These are phyloP conservation scores for Ceratonia siliqua DNA, from an alignment of 306 rosid genomes.

Conservation along the genomic window DNA sequence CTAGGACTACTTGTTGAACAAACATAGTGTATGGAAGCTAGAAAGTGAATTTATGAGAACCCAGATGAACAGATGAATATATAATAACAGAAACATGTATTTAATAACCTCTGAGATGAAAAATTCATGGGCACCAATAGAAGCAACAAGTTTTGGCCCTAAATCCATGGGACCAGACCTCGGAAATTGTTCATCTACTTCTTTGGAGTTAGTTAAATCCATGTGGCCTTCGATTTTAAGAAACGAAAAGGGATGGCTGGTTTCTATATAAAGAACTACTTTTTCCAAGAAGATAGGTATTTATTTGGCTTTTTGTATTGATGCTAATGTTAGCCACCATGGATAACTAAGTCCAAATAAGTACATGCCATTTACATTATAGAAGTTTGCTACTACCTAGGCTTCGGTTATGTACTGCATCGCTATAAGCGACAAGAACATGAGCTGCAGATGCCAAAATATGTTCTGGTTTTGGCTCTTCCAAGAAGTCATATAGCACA, in stretches of 20 bases:
- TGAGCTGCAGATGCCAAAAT: neutral
- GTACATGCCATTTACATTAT: too few species aligned
- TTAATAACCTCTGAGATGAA: conserved; percentile 41
- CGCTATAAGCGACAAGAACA: neutral
- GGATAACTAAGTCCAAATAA: too few species aligned
- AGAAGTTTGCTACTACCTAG: too few species aligned
- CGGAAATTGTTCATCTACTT: neutral
- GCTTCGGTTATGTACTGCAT: too few species aligned
- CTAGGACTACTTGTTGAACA: conserved; percentile 7
- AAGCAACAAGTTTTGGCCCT: conserved; percentile 15
- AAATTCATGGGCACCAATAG: conserved; percentile 54
- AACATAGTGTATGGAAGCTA: neutral
- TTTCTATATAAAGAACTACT: neutral
- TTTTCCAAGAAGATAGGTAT: neutral
- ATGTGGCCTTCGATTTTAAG: neutral
- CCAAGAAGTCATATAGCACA: neutral
- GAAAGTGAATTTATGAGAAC: neutral
- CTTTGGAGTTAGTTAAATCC: neutral
- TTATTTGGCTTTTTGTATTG: neutral
- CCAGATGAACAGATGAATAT: neutral
- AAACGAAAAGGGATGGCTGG: neutral
- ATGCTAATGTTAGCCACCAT: neutral
- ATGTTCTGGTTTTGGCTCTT: neutral
- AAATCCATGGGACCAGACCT: neutral
- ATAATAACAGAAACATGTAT: neutral